Percentiles rank a stretch among this genome's conserved stretches.
Evolutionary conservation across 2,329 filamentous ascomycete genomes (phyloP).

Genomic region (Aspergillus versicolor): DNA sequence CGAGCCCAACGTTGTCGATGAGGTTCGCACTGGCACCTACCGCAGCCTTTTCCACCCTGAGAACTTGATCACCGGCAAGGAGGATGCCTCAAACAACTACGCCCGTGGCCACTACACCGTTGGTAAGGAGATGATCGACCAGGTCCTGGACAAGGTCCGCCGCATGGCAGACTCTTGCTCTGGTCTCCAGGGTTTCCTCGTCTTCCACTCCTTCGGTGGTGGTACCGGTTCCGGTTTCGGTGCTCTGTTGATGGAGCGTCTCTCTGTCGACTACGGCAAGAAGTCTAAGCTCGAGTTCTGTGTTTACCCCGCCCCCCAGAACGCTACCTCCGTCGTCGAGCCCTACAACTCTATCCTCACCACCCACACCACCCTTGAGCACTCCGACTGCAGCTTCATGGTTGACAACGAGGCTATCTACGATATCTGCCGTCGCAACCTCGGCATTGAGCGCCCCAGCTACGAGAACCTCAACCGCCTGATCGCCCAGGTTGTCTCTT

Average conservation of each 20-base stretch:
- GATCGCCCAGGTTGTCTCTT: constrained; percentile 98
- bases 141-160: constrained; percentile 96
- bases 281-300: constrained; percentile 99
- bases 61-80: constrained; percentile 99
- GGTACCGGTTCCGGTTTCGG: constrained; percentile 98
- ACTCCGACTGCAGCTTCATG: constrained; percentile 99
- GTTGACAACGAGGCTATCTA: constrained; percentile 99
- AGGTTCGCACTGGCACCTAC: constrained; percentile 97
- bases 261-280: constrained; percentile 99
- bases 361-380: constrained; percentile 97
- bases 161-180: constrained; percentile 97
- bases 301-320: constrained; percentile 96
- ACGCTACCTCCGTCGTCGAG: constrained; percentile 96
- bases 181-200: constrained; percentile 97
- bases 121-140: constrained; percentile 98
- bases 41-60: constrained; percentile 97
- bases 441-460: constrained; percentile 95
- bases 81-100: constrained; percentile 99
- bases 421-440: constrained; percentile 97
- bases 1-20: constrained; percentile 98
- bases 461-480: constrained; percentile 99
- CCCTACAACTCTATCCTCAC: constrained; percentile 99
- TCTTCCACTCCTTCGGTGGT: constrained; percentile 99
- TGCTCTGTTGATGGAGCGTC: constrained; percentile 96
- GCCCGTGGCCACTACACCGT: constrained; percentile 99